Base-by-base conservation (phyloP, 164 flowering plant genomes). In the Kingdonia uniflora region DNA sequence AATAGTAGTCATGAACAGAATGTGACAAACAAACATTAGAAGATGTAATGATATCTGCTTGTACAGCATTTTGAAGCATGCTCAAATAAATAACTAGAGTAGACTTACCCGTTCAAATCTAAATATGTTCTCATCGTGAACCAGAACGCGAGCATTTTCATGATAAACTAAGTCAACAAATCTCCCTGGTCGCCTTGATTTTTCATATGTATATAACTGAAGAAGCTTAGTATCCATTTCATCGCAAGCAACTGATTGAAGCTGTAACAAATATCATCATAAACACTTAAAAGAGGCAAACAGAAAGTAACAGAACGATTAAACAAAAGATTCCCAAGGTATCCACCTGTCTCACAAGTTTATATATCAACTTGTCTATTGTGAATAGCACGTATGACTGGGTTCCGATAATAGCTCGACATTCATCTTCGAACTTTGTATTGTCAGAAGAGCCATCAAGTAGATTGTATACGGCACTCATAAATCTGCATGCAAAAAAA, bases 351-450 rank as follows among this genome's bases (percentile, higher is more conserved):
- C 80, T 82, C 62, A 86, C 88, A 49, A 94, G 72, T 70, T 85
- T 87, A 69, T 66, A 83, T 35, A 94, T 81, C 70, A 94, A 76
- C 68, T 89, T 94, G 76, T 87, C 99, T 56, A 94, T 67, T 14
- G 99, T 94, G 65, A 89, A 94, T 17, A 94, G 75, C 61, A 94
- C 71, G 65, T 94, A 94, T 20, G 99, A 94, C 62, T 89, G 95
- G 51, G 94, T 77, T 53, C 99, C 99, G 54, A 88, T 81, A 33
- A 81, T 74, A 46, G 95, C 84, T 23, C 99, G 81, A 62, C 96
- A 94, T 49, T 94, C 96, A 76, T 89, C 97, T 74, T 94, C 99
- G 60, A 86, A 94, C 63, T 81, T 86, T 22, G 91, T 68, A 66
- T 86, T 92, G 59, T 92, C 99, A 70, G 82, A 77, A 53, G 96